Evolutionary conservation across 176 grass and related monocot genomes (phyloP).

Genomic region (Oryza australiensis): DNA sequence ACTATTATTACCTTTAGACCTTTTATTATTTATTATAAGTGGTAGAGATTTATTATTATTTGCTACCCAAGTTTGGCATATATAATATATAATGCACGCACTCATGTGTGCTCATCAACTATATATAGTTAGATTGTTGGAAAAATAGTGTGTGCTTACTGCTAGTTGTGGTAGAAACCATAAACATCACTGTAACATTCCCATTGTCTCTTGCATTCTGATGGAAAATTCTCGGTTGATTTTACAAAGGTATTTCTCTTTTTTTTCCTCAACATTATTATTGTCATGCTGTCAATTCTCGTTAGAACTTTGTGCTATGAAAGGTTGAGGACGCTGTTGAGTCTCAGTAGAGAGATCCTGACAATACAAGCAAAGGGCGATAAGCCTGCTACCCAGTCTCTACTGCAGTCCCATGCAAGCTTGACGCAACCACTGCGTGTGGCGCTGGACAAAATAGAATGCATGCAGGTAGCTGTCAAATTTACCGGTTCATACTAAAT

Average conservation of each 20-base stretch:
- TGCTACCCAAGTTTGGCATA: too few relatives aligned
- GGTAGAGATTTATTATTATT: too few relatives aligned
- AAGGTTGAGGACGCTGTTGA: conserved; percentile 93
- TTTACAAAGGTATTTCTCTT: conserved; percentile 66
- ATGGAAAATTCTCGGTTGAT: conserved; percentile 86
- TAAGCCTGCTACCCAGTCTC: conserved; percentile 60
- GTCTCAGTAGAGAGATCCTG: conserved; percentile 84
- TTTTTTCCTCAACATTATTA: neutral
- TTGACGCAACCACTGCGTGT: conserved; percentile 67
- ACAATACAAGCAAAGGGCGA: conserved; percentile 90
- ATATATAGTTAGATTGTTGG: too few relatives aligned
- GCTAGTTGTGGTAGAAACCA: too few relatives aligned
- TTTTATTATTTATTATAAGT: too few relatives aligned
- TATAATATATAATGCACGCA: too few relatives aligned
- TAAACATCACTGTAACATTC: too few relatives aligned
- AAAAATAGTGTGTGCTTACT: too few relatives aligned
- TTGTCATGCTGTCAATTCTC: neutral
- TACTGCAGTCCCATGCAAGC: conserved; percentile 68
- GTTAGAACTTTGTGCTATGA: conserved; percentile 8
- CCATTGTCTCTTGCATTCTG: conserved; percentile 79
- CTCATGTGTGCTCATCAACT: too few relatives aligned
- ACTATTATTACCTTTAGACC: too few relatives aligned
- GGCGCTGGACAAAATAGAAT: conserved; percentile 86
- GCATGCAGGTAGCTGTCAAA: conserved; percentile 56
- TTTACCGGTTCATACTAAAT: neutral